Conservation (phyloP, 73 alveolate species). For the Uronychia binucleata region DNA sequence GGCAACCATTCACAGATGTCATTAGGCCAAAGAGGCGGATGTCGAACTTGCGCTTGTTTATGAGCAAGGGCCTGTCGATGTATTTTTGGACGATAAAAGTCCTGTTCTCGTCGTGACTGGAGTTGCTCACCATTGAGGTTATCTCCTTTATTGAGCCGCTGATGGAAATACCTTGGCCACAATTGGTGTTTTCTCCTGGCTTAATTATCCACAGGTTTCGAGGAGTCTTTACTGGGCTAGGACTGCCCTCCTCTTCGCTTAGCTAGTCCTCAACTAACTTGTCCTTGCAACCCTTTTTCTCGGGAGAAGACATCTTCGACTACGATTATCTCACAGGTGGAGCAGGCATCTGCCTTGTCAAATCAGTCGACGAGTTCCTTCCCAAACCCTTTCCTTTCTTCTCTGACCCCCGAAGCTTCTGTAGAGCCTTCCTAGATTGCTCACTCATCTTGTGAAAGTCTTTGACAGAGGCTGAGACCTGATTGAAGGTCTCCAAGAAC, state of each 20-base stretch:
- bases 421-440: conserved; percentile 24
- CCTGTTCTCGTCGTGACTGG: background rate
- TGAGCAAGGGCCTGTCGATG: conserved; percentile 90
- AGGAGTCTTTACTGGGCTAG: conserved; percentile 20
- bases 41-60: conserved; percentile 93
- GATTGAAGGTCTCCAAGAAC: conserved; percentile 9
- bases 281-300: no score
- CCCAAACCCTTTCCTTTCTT: conserved; percentile 15
- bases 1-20: conserved; percentile 70
- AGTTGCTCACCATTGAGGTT: conserved; percentile 1
- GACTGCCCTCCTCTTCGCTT: background rate
- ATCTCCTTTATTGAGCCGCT: conserved; percentile 13
- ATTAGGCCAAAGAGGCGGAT: conserved; percentile 88
- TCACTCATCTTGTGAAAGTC: background rate
- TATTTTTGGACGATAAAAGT: conserved; percentile 88
- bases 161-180: conserved; percentile 52
- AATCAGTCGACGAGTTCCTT: background rate
- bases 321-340: background rate
- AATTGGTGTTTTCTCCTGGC: conserved; percentile 59
- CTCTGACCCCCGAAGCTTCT: conserved; percentile 15
- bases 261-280: no score
- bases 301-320: background rate
- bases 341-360: background rate
- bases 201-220: conserved; percentile 47
- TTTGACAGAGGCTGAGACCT: background rate